Base-by-base conservation (phyloP, 1,284 basidiomycete species). In the Pseudozyma flocculosa region DNA sequence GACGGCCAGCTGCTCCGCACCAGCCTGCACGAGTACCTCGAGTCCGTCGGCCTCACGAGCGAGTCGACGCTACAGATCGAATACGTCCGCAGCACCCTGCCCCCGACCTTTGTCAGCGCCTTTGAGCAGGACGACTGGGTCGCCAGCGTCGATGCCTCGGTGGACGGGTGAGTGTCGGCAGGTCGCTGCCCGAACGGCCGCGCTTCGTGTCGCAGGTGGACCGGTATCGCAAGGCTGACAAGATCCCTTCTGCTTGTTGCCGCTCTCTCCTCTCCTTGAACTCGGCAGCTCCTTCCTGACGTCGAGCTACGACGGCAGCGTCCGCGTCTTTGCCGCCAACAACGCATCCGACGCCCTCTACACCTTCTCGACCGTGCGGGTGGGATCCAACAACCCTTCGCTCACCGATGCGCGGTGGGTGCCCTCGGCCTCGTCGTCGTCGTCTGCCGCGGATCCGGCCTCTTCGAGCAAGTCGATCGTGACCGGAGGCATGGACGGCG, bases 111-210 rank as follows among this genome's bases (percentile, higher is more conserved):
- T 56, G 84, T 91, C 75, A 84, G 87, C 0, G 84, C 87, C 30
- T 83, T 92, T 50, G 87, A 89, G 19, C 89, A 92, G 66, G 89
- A 97, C 63, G 93, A 96, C 68, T 98, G 93, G 94, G 87, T 95
- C 0, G 90, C 90, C 0, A 86, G 87, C 14, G 83, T 96, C 23
- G 88, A 87, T 39, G 86, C 88, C 51, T 22, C 41, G 10, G 18
- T 45, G 9, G 37, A 84, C 57, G 86, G 86, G 90, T 92, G 69
- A 70, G 87, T 80, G 38, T 24, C 37, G 32, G 19, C 30, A n/a
- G n/a, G n/a, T 11, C 10, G 17, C 11, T 17, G 32, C 11, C 11
- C 10, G 32, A 10, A 11, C 10, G 32, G 17, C 32, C 32, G 11
- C 10, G 32, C 11, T 34, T 34, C 32, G 32, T 10, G 32, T 34